phyloP scores from a whole-genome alignment of 1,139 yeast genomes.

The Hansenula sp. region DNA sequence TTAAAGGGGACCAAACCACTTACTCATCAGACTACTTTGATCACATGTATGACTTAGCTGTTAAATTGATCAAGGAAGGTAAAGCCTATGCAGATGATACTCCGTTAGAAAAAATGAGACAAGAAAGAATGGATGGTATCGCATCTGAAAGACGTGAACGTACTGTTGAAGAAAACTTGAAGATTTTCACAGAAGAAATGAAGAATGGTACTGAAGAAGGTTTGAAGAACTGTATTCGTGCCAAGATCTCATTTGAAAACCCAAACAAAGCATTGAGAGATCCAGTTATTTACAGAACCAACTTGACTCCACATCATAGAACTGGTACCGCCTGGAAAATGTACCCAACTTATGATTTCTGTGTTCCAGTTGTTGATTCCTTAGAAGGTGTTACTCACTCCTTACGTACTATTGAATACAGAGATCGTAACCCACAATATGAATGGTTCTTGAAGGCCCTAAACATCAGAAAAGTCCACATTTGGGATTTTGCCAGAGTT shows the following conservation, averaged over 20 bases:
- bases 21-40: constrained; percentile 93
- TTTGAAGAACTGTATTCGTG: constrained; percentile 85
- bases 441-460: constrained; percentile 89
- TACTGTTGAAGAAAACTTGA: constrained; percentile 83
- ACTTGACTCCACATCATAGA: constrained; percentile 94
- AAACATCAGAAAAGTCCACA: constrained; percentile 81
- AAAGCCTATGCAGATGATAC: constrained; percentile 97
- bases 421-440: constrained; percentile 97
- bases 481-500: constrained; percentile 97
- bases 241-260: constrained; percentile 88
- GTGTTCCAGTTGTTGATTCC: constrained; percentile 94
- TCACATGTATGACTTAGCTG: constrained; percentile 80
- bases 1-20: constrained; percentile 83
- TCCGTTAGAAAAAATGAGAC: constrained; percentile 90
- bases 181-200: constrained; percentile 85
- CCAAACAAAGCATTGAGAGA: constrained; percentile 93
- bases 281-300: constrained; percentile 95
- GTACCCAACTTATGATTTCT: constrained; percentile 97
- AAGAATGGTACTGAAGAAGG: constrained; percentile 90
- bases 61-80: constrained; percentile 86
- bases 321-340: constrained; percentile 90
- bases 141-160: constrained; percentile 89
- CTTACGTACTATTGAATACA: constrained; percentile 93
- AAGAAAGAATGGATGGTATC: constrained; percentile 96
- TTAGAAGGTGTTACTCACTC: constrained; percentile 97